Conservation (phyloP, 805 yeast species). For the Vanderwaltozyma polyspora region DNA sequence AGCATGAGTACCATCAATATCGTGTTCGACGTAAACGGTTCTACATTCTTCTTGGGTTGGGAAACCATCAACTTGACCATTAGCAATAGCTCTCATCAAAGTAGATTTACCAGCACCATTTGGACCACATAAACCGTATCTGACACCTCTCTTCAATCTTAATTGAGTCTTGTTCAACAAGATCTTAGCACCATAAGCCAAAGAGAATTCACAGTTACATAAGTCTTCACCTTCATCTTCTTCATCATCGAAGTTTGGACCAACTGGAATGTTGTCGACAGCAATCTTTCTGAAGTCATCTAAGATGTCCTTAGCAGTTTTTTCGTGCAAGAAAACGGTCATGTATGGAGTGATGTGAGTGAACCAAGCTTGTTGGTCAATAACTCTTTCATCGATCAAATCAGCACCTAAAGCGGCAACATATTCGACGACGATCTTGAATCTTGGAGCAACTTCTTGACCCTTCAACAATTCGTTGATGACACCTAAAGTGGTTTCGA, state of each 20-base stretch:
- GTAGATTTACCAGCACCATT: slow-evolving; percentile 99
- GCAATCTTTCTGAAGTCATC: slow-evolving; percentile 94
- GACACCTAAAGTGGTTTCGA: slow-evolving; percentile 72
- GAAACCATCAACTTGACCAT: slow-evolving; percentile 99
- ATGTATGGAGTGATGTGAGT: slow-evolving; percentile 84
- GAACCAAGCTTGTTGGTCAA: slow-evolving; percentile 87
- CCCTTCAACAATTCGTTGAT: slow-evolving; percentile 61
- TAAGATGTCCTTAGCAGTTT: slow-evolving; percentile 77
- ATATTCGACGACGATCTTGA: slow-evolving; percentile 65
- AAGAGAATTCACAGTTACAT: slow-evolving; percentile 99
- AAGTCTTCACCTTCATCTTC: slow-evolving; percentile 99
- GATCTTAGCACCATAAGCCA: slow-evolving; percentile 99
- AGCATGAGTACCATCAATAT: slow-evolving; percentile 96
- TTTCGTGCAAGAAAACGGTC: slow-evolving; percentile 91
- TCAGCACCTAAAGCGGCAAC: slow-evolving; percentile 97
- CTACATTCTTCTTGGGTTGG: slow-evolving; percentile 98
- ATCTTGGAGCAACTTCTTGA: slow-evolving; percentile 63
- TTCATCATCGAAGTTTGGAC: slow-evolving; percentile 91
- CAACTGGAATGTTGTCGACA: slow-evolving; percentile 95
- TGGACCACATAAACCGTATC: slow-evolving; percentile 99
- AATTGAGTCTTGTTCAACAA: slow-evolving; percentile 98
- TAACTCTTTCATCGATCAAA: slow-evolving; percentile 94
- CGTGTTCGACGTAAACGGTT: slow-evolving; percentile 99
- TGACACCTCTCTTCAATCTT: slow-evolving; percentile 97
- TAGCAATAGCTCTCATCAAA: slow-evolving; percentile 93